Percentiles rank a stretch among this genome's conserved stretches.
phyloP scores from a whole-genome alignment of 2,329 filamentous ascomycete genomes.

The Beauveria bassiana region DNA sequence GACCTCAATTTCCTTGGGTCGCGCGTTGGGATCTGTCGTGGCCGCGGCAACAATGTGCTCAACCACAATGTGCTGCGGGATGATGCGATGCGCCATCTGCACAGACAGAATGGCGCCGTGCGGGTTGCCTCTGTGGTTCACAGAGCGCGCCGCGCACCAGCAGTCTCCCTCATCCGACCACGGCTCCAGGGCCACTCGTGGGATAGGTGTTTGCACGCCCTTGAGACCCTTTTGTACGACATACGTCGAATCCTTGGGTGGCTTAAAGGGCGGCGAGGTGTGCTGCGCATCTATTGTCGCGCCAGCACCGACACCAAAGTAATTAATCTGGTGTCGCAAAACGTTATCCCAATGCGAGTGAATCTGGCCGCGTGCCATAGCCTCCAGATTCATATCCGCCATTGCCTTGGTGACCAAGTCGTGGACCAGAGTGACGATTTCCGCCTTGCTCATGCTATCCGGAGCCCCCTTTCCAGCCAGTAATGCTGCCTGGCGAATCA shows the following conservation, averaged over 20 bases:
- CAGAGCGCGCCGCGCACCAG: constrained; percentile 61
- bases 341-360: constrained; percentile 34
- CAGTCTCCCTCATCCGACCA: constrained; percentile 82
- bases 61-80: constrained; percentile 62
- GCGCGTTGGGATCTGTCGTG: constrained; percentile 52
- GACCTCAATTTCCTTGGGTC: constrained; percentile 62
- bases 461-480: constrained; percentile 19
- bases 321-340: constrained; percentile 59
- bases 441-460: constrained; percentile 28
- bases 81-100: constrained; percentile 46
- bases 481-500: constrained; percentile 25
- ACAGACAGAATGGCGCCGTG: constrained; percentile 60
- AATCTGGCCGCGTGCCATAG: constrained; percentile 39
- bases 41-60: constrained; percentile 61
- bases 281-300: constrained; percentile 52
- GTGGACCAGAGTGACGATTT: constrained; percentile 35
- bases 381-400: constrained; percentile 37
- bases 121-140: constrained; percentile 32
- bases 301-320: constrained; percentile 58
- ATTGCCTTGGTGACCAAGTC: constrained; percentile 36
- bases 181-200: constrained; percentile 50
- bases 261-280: constrained; percentile 52
- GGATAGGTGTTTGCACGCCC: constrained; percentile 15
- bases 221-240: constrained; percentile 17
- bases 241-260: constrained; percentile 11